A percentile compares a stretch with the other conserved stretches of the same genome.
These are phyloP conservation scores for Begonia peltatifolia DNA, from an alignment of 306 rosid genomes.

Conservation along the genomic window DNA sequence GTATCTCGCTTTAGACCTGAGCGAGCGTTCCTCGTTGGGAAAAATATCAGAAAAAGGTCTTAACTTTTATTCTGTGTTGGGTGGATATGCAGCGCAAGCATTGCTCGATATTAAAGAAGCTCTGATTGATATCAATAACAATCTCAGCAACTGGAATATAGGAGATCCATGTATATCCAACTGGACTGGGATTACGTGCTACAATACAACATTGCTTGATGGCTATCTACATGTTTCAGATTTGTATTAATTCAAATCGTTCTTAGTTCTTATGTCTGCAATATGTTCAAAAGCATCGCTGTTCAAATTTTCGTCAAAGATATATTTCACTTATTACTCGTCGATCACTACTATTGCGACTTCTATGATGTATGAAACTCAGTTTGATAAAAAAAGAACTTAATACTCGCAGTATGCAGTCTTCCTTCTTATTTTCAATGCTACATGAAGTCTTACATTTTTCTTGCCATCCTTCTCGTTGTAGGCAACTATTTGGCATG, in stretches of 20 bases:
- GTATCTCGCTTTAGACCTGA: no score
- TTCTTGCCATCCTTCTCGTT: constrained; percentile 14
- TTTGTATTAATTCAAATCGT: constrained; percentile 38
- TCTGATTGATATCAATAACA: constrained; percentile 55
- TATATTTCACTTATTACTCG: no score
- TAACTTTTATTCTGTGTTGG: not conserved
- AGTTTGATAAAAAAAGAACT: no score
- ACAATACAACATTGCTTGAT: constrained; percentile 30
- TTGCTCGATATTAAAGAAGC: constrained; percentile 36
- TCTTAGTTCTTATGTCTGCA: constrained; percentile 4
- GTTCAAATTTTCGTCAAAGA: not conserved
- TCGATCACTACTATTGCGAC: not conserved
- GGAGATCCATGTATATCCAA: constrained; percentile 70
- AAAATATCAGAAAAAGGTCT: not conserved
- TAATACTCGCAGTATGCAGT: not conserved
- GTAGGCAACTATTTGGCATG: constrained; percentile 58
- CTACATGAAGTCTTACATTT: constrained; percentile 10
- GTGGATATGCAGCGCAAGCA: constrained; percentile 52
- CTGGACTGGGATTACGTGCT: constrained; percentile 81
- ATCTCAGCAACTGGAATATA: constrained; percentile 58
- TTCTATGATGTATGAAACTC: not conserved
- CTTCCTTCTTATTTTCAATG: not conserved
- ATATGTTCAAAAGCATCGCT: not conserved
- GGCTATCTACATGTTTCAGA: constrained; percentile 60
- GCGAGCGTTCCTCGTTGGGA: no score